Evolutionary conservation across 306 rosid species (phyloP).

Genomic region (Quercus aquifolioides): DNA sequence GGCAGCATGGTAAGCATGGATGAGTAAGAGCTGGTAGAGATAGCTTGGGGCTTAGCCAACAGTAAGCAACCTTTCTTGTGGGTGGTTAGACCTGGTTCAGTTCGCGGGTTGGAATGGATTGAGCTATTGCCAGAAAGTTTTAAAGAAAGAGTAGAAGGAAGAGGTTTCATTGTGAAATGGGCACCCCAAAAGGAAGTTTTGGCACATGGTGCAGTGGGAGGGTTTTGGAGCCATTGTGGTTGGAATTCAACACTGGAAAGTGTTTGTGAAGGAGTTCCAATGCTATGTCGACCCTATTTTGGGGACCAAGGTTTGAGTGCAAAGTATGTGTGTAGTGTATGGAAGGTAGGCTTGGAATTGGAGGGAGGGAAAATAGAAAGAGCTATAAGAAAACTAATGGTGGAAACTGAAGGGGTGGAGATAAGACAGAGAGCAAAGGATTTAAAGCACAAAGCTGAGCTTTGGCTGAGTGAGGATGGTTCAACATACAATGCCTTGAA

Average conservation of each 20-base stretch:
- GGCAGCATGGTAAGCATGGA: neutral
- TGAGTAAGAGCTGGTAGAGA: neutral
- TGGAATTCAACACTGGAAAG: neutral
- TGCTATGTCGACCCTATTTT: neutral
- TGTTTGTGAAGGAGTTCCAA: neutral
- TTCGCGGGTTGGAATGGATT: neutral
- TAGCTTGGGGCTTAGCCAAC: neutral
- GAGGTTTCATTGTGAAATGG: neutral
- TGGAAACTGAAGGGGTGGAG: neutral
- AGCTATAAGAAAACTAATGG: neutral
- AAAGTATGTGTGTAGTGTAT: neutral
- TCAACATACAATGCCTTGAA: neutral
- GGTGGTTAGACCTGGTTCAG: neutral
- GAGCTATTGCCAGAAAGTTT: neutral
- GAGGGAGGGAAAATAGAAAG: neutral
- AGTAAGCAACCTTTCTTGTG: neutral
- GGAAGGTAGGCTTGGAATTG: neutral
- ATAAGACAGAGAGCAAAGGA: neutral
- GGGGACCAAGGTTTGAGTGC: neutral
- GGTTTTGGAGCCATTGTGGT: neutral
- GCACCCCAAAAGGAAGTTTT: neutral
- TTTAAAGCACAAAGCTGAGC: neutral
- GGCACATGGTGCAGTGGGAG: neutral
- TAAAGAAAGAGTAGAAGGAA: neutral
- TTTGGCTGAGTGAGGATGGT: neutral